These are phyloP conservation scores for Fragaria iinumae DNA, from an alignment of 306 rosid species.

Conservation along the genomic window DNA sequence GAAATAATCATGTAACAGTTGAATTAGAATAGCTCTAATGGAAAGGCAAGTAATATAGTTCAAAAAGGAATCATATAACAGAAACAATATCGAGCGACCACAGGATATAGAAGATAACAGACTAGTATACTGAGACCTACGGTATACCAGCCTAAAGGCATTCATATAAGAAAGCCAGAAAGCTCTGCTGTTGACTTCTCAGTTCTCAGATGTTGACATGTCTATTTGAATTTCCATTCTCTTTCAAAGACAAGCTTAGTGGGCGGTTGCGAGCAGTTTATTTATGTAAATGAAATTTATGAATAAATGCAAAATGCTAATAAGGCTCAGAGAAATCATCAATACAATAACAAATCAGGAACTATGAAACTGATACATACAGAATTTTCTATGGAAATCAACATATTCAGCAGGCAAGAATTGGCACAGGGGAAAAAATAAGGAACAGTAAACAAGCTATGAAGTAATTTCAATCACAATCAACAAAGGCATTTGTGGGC, in stretches of 20 bases:
- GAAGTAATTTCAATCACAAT: slow-evolving; percentile 42
- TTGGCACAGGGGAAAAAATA: slow-evolving; percentile 31
- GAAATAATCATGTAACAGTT: not conserved
- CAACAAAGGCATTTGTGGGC: slow-evolving; percentile 29
- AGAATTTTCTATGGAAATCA: slow-evolving; percentile 40
- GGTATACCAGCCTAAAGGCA: not conserved
- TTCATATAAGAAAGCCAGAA: not conserved
- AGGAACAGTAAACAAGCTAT: slow-evolving; percentile 40
- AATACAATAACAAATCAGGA: slow-evolving; percentile 21
- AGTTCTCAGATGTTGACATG: not conserved
- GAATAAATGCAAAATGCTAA: slow-evolving; percentile 28
- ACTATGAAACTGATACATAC: slow-evolving; percentile 39
- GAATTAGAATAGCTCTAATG: not conserved
- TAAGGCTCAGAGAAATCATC: slow-evolving; percentile 20
- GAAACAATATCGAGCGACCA: not conserved
- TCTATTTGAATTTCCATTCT: not conserved
- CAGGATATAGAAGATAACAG: not conserved
- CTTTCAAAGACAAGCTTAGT: not conserved
- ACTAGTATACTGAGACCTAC: not conserved
- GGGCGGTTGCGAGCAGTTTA: not conserved
- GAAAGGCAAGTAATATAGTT: not conserved
- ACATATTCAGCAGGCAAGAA: slow-evolving; percentile 34
- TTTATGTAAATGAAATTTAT: not conserved
- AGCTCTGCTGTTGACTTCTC: not conserved
- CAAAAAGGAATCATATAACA: not conserved